Base-by-base conservation (phyloP, 768 basidiomycete species). In the Pisolithus tinctorius region DNA sequence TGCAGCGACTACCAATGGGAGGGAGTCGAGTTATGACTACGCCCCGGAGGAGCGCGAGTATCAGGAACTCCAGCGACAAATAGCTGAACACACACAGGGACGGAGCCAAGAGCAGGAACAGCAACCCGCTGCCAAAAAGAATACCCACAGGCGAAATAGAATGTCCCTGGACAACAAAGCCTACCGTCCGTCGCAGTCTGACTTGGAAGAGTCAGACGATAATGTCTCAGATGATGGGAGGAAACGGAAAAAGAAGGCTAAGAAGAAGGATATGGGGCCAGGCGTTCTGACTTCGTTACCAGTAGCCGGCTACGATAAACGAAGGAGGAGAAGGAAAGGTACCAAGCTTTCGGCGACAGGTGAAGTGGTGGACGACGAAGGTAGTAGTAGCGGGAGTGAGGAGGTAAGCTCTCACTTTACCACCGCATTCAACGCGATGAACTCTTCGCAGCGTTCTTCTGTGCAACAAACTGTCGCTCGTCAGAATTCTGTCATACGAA, bases 121-220 rank as follows among this genome's bases (percentile, higher is more conserved):
- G 27, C 60, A 66, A 16, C 46, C 55, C 61, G 26, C 66, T 59
- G 51, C 70, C 59, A 63, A 68, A 66, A 67, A 68, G 62, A 55
- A 64, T 9, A 55, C 59, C 7, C 69, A 75, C 55, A 79, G 74
- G 62, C 78, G 81, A 25, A 76, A 75, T 58, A 80, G 83, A 30
- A 87, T 89, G 55, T 86, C 85, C 0, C 60, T 71, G 23, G 90
- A 92, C 64, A 89, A 91, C 69, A 88, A 86, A 64, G 89, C 89
- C 0, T 93, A 91, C 60, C 78, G 78, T 48, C 89, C 89, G 17
- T 68, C 80, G 1, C 64, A 66, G 50, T 85, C 83, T 7, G 86
- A 86, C 56, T 58, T 79, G 31, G 87, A 88, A 38, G 77, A 79
- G 7, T 81, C 83, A 6, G 84, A 82, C 31, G 82, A 83, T 46